Percentiles rank a stretch among this genome's conserved stretches.
Conservation (phyloP, 1,284 basidiomycete species). For the Cutaneotrichosporon spelunceum region DNA sequence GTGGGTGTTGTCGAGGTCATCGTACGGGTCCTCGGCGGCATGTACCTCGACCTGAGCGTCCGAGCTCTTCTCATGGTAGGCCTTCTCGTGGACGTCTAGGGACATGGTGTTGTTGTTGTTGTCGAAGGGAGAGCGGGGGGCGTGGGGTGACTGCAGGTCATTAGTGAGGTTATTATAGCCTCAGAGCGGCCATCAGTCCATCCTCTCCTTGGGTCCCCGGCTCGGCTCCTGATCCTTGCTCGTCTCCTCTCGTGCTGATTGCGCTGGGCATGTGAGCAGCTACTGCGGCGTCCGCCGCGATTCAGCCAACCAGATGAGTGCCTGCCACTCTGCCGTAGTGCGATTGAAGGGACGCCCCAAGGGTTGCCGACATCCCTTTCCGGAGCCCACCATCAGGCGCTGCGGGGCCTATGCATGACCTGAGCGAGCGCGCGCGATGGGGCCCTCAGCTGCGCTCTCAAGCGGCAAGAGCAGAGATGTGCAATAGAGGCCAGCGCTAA, state of each 20-base stretch:
- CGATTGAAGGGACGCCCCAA: not conserved
- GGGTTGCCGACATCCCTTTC: not conserved
- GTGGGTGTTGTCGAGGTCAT: slow-evolving; percentile 11
- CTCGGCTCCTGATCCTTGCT: not conserved
- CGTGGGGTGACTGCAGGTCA: not conserved
- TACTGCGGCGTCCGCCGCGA: too few relatives aligned
- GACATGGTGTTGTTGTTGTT: not conserved
- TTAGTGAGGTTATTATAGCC: not conserved
- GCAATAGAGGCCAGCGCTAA: too few relatives aligned
- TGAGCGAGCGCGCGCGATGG: too few relatives aligned
- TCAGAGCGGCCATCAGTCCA: not conserved
- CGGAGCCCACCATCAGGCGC: not conserved
- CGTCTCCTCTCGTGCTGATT: not conserved
- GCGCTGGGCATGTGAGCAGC: too few relatives aligned
- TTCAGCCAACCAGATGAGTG: too few relatives aligned
- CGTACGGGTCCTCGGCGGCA: slow-evolving; percentile 7
- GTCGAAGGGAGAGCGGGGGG: not conserved
- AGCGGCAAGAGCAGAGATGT: too few relatives aligned
- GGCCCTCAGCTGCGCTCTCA: too few relatives aligned
- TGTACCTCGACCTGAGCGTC: slow-evolving; percentile 3
- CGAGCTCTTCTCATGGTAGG: not conserved
- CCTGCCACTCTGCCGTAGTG: too few relatives aligned
- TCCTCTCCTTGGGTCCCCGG: not conserved
- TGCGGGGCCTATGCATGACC: not conserved
- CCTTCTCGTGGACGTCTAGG: not conserved